Evolutionary conservation across 257 asterid species (phyloP), one percentile per base, ranked within the genome.

Genomic region (Solanum pinnatisectum): DNA sequence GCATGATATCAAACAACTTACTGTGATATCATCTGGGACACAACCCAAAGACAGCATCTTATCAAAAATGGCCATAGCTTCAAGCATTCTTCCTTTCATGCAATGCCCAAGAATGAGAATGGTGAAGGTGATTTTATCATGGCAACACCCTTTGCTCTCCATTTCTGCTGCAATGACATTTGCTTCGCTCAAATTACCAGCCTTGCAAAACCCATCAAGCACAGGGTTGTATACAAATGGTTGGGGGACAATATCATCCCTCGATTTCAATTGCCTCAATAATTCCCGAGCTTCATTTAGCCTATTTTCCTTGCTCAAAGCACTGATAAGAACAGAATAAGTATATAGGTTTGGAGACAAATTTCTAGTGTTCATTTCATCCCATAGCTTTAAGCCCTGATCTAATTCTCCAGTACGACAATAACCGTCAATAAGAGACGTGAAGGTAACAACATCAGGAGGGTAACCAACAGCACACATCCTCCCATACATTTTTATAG

Each of bases 21-120:
- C 27, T 11, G 98, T 92, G 49, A 95, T 90, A 71, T 86, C 85
- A 89, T 97, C 99, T 0, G 98, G 98, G 52, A 85, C 91, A 90
- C 98, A 95, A 42, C 96, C 97, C 67, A 93, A 91, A 42, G 90
- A 88, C 87, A 94, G 78, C 99, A 96, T 97, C 92, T 93, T 95
- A 87, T 91, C 87, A 85, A 92, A 97, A 85, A 97, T 84, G 65
- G 88, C 89, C 87, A 95, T 90, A 44, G 98, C 98, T 87, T 96
- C 98, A 87, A 74, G 70, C 95, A 94, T 92, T 92, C 97, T 95
- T 87, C 99, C 99, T 92, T 96, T 97, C 99, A 96, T 95, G 92
- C 99, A 96, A 84, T 96, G 98, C 88, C 99, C 99, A 52, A 96
- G 56, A 90, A 96, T 96, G 89, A 97, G 94, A 90, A 95, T 97